Percentiles rank a stretch among this genome's conserved stretches.
phyloP scores from a whole-genome alignment of 768 basidiomycete genomes.

The Lentinula boryana region DNA sequence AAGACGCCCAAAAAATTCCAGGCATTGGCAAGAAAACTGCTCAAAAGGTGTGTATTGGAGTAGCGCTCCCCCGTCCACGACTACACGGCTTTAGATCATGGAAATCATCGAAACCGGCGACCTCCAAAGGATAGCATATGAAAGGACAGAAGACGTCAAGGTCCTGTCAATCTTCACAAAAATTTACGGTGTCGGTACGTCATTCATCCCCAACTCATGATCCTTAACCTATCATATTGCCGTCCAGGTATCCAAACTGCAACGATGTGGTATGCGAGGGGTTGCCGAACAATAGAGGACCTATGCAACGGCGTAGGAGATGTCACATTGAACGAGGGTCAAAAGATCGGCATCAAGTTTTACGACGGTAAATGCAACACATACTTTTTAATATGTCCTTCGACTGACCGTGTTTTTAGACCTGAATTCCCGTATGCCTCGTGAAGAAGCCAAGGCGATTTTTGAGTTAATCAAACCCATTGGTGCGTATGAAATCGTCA shows the following conservation, averaged over 20 bases:
- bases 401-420: conserved; percentile 34
- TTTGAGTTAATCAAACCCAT: conserved; percentile 67
- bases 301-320: conserved; percentile 53
- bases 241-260: conserved; percentile 57
- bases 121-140: conserved; percentile 62
- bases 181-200: conserved; percentile 78
- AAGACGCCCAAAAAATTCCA: conserved; percentile 52
- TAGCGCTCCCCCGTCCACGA: neutral
- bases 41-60: conserved; percentile 41
- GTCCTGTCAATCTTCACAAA: conserved; percentile 60
- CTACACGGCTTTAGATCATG: conserved; percentile 48
- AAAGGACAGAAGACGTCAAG: conserved; percentile 53
- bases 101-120: conserved; percentile 75
- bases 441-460: conserved; percentile 69
- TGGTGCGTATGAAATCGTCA: conserved; percentile 34
- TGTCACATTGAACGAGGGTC: conserved; percentile 51
- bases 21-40: conserved; percentile 76
- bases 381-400: neutral
- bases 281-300: conserved; percentile 77
- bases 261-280: conserved; percentile 65
- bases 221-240: neutral
- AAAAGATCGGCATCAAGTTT: conserved; percentile 61
- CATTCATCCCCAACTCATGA: neutral
- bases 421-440: conserved; percentile 81
- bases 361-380: conserved; percentile 52